Percentiles rank a stretch among this genome's conserved stretches.
Conservation (phyloP, 352 stramenopile genomes). For the Pythium dissimile region DNA sequence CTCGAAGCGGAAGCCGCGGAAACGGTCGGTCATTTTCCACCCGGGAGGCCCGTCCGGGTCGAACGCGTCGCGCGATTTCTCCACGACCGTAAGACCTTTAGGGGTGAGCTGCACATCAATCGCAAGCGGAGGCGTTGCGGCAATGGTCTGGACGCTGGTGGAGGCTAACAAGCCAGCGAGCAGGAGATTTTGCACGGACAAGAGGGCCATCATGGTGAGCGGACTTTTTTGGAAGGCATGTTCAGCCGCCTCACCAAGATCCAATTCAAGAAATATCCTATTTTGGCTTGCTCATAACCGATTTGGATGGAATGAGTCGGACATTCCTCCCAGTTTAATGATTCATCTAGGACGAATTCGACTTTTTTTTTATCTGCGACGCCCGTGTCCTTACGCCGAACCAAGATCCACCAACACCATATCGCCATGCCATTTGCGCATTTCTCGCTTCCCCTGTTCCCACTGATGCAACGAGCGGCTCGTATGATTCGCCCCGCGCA, state of each 20-base stretch:
- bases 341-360: slow-evolving; percentile 6
- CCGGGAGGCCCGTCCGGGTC: slow-evolving; percentile 5
- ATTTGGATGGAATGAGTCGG: neutral
- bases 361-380: slow-evolving; percentile 3
- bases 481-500: neutral
- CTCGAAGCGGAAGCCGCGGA: slow-evolving; percentile 20
- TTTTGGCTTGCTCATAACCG: neutral
- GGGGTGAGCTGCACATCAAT: slow-evolving; percentile 12
- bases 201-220: neutral
- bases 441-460: neutral
- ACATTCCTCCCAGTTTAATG: neutral
- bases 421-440: no score
- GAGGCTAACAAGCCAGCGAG: neutral
- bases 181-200: neutral
- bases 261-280: neutral
- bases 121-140: neutral
- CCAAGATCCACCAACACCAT: no score
- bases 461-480: neutral
- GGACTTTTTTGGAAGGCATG: neutral
- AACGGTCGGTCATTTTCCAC: slow-evolving; percentile 20
- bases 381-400: neutral
- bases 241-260: slow-evolving; percentile 1
- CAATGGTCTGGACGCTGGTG: neutral
- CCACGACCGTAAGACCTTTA: neutral
- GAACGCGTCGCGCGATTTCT: neutral